These are phyloP conservation scores for Backusella liffmaniae DNA, from an alignment of 192 early-diverging fungal species.

Conservation along the genomic window DNA sequence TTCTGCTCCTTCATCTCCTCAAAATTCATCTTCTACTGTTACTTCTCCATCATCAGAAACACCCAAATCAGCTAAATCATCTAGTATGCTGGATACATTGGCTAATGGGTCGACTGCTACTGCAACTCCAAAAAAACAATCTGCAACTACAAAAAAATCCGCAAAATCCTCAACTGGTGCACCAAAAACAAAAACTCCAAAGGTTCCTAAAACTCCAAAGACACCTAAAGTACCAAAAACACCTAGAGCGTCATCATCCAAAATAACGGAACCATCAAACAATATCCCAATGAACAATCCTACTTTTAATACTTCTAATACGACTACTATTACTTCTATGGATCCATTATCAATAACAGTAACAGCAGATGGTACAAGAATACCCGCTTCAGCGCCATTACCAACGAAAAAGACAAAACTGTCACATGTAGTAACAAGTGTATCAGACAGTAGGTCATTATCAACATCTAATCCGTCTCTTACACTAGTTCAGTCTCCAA, in stretches of 20 bases:
- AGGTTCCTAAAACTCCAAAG: not conserved
- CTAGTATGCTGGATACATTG: constrained; percentile 7
- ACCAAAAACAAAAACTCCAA: not conserved
- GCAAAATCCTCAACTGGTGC: not conserved
- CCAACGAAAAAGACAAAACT: not conserved
- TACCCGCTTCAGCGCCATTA: not conserved
- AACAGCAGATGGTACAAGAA: no score
- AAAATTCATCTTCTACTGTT: not conserved
- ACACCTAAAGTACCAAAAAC: not conserved
- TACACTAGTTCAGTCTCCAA: not conserved
- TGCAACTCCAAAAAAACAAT: not conserved
- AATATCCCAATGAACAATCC: not conserved
- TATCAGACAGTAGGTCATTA: not conserved
- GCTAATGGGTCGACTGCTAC: not conserved
- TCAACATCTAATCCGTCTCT: not conserved
- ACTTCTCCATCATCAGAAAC: not conserved
- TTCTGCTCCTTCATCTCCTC: not conserved
- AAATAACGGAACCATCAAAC: not conserved
- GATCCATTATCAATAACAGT: not conserved
- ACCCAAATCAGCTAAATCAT: not conserved
- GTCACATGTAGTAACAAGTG: not conserved
- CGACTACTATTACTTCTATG: not conserved
- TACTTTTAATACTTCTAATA: no score
- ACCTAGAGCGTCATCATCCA: not conserved
- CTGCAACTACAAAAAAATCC: not conserved